phyloP scores from a whole-genome alignment of 2,329 filamentous ascomycete genomes.

The Neofusicoccum laricinum region DNA sequence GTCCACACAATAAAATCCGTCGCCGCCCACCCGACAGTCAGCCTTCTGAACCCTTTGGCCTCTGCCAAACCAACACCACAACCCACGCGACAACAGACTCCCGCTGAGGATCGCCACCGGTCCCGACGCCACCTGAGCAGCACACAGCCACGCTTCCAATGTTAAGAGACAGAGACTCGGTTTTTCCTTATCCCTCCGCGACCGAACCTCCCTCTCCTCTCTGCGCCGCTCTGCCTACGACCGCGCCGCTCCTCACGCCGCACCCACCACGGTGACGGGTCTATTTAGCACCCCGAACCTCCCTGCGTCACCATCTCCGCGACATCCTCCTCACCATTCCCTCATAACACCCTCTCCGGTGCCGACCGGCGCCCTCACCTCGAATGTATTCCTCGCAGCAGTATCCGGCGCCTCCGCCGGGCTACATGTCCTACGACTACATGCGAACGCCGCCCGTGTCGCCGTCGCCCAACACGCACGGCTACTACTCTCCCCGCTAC shows the following conservation, averaged over 20 bases:
- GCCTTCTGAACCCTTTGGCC: slow-evolving; percentile 4
- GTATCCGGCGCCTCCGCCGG: slow-evolving; percentile 34
- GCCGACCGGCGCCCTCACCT: slow-evolving; percentile 10
- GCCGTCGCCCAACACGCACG: slow-evolving; percentile 41
- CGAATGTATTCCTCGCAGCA: slow-evolving; percentile 30
- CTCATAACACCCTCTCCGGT: slow-evolving; percentile 7
- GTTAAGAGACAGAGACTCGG: slow-evolving; percentile 15
- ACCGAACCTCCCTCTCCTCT: slow-evolving; percentile 27
- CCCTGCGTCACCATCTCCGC: not conserved
- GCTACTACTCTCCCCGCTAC: slow-evolving; percentile 55
- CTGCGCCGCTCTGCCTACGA: slow-evolving; percentile 22
- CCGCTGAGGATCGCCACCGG: not conserved
- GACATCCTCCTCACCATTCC: not conserved
- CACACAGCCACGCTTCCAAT: slow-evolving; percentile 10
- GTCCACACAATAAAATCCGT: slow-evolving; percentile 9
- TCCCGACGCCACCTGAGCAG: slow-evolving; percentile 7
- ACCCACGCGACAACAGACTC: not conserved
- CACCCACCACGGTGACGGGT: slow-evolving; percentile 34
- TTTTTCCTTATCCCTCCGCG: slow-evolving; percentile 29
- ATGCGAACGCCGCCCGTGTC: slow-evolving; percentile 42
- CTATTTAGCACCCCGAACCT: slow-evolving; percentile 15
- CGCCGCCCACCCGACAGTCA: not conserved
- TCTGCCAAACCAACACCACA: not conserved
- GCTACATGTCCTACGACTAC: slow-evolving; percentile 37
- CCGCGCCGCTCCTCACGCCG: slow-evolving; percentile 25